Base-by-base conservation (phyloP, 306 rosid species). In the Castanea mollissima region DNA sequence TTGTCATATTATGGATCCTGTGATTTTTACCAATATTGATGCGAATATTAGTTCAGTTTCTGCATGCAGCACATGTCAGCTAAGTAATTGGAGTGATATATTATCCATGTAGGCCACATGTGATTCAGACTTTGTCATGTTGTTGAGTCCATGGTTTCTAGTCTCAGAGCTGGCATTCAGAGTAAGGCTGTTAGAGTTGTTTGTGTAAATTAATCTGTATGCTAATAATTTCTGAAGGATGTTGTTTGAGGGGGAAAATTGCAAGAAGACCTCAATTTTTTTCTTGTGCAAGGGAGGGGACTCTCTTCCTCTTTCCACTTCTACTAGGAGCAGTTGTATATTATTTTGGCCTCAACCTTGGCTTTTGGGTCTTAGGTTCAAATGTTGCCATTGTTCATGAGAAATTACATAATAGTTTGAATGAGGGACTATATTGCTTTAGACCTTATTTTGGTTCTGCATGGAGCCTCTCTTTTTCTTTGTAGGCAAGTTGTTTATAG, bases 121-220 rank as follows among this genome's bases (percentile, higher is more conserved):
- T 51, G 75, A 23, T 71, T 71, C 14, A 21, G 75, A 38, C 58
- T 49, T 71, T 71, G n/a, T 71, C 58, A 71, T 5, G 31, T 46
- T 46, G 20, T 35, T 67, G 20, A 67, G 15, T 35, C 72, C 72
- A 68, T 38, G 52, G 16, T 64, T 35, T 25, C 6, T 16, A n/a
- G 38, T 68, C 72, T 19, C 6, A 23, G 2, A 6, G 29, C 29
- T 6, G 21, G 65, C 27, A 14, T 29, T 6, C 20, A 20, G 44
- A 63, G 20, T 8, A 7, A 67, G 3, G 18, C 71, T 65, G 51
- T 65, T 31, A 65, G 20, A 18, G 21, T 65, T 65, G 25, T 9
- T 21, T 18, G 14, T 18, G 46, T 65, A 65, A 65, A 31, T 18
- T 62, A 18, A 67, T 67, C 15, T 8, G 72, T 49, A 9, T 19